phyloP scores from a whole-genome alignment of 352 stramenopile species.

The Stramenopiles sp. region DNA sequence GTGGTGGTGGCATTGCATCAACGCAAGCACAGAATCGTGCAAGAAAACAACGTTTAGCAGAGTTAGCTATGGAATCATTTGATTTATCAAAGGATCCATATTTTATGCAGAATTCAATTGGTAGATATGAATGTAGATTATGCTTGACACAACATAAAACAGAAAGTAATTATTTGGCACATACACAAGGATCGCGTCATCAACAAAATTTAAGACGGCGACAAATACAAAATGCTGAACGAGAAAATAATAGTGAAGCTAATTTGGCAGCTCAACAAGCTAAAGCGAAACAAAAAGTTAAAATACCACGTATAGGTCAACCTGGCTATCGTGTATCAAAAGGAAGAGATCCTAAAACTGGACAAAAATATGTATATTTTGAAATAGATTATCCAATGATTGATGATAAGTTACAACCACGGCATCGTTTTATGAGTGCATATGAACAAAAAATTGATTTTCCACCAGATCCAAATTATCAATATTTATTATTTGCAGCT shows the following conservation, averaged over 20 bases:
- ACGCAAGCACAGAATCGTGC: slow-evolving; percentile 62
- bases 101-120: slow-evolving; percentile 96
- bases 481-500: slow-evolving; percentile 92
- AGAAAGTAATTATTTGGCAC: slow-evolving; percentile 95
- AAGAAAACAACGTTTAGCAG: slow-evolving; percentile 78
- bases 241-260: slow-evolving; percentile 21
- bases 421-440: slow-evolving; percentile 96
- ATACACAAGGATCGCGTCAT: slow-evolving; percentile 97
- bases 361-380: slow-evolving; percentile 50
- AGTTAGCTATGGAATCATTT: slow-evolving; percentile 93
- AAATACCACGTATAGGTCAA: too few relatives aligned
- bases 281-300: too few relatives aligned
- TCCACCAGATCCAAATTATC: slow-evolving; percentile 49
- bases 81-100: slow-evolving; percentile 98
- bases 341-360: slow-evolving; percentile 2
- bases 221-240: slow-evolving; percentile 49
- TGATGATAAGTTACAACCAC: slow-evolving; percentile 68
- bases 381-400: slow-evolving; percentile 89
- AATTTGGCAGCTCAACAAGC: slow-evolving; percentile 18
- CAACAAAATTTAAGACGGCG: slow-evolving; percentile 82
- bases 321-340: slow-evolving; percentile 74
- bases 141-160: slow-evolving; percentile 97
- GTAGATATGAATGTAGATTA: slow-evolving; percentile 95
- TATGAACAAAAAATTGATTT: slow-evolving; percentile 96
- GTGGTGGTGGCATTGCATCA: slow-evolving; percentile 42